Base-by-base conservation (phyloP, 140 eudicot species). In the Erigeron philadelphicus region DNA sequence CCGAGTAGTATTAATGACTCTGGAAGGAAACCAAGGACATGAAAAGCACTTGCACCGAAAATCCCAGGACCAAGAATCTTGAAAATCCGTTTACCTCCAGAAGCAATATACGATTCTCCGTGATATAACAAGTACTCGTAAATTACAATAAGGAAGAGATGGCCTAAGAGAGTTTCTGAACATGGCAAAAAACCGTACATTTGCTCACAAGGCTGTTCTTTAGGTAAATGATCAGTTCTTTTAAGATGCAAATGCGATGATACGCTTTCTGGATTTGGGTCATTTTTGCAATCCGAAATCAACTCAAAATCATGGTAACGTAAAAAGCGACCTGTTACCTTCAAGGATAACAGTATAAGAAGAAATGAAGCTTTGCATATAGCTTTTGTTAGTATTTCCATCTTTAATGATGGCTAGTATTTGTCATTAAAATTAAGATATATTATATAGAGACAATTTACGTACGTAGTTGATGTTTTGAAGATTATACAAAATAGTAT, bases 11-110 rank as follows among this genome's bases (percentile, higher is more conserved):
- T 79, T 12, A 85, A 49, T n/a, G 84, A 73, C 50, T 85, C 84
- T 0, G 92, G 92, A 60, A 83, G 79, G 70, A 77, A 75, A 5
- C 84, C 84, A 31, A 86, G 82, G 54, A 86, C 73, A 61, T 83
- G 89, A 54, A 86, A 84, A 41, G 85, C 82, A 69, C 85, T 83
- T 18, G 86, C 89, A 52, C 89, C 89, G 6, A 86, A 83, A 17
- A 86, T 71, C 8, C 94, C 89, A 0, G 94, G 89, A 42, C 94
- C 94, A 57, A 86, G 81, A 70, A 86, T 86, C 66, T 76, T 75
- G 74, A 86, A 83, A 57, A 83, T 70, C 25, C 74, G 76, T 67
- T 83, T 79, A 35, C 83, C 84, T 49, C 94, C 94, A 0, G 78
- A 69, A 19, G 83, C 70, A 17, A 84, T 83, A 18, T 76, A 83